Evolutionary conservation across 2,329 filamentous ascomycete genomes (phyloP).

Genomic region (Alternaria sp.): DNA sequence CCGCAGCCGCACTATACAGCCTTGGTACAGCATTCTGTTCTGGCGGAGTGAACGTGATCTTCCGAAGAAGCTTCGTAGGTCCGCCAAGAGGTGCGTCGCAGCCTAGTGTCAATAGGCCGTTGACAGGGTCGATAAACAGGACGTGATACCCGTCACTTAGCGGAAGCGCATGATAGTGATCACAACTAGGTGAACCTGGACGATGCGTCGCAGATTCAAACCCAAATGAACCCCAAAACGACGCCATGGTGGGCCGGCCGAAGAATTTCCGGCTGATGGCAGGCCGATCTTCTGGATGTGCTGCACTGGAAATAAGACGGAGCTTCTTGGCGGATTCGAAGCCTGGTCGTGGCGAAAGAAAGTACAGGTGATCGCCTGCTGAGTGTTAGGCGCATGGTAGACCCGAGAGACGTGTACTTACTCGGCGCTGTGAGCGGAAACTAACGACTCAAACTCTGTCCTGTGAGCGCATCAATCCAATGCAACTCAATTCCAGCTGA

Average conservation of each 20-base stretch:
- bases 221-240: constrained; percentile 31
- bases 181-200: constrained; percentile 42
- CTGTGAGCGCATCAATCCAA: constrained; percentile 60
- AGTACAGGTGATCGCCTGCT: constrained; percentile 61
- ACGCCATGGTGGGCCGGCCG: constrained; percentile 19
- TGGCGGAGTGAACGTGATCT: constrained; percentile 61
- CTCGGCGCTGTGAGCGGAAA: constrained; percentile 63
- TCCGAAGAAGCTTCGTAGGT: constrained; percentile 63
- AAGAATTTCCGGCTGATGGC: constrained; percentile 33
- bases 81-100: constrained; percentile 65
- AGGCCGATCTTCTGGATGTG: constrained; percentile 50
- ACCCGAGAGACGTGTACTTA: neutral
- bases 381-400: neutral
- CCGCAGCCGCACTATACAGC: constrained; percentile 63
- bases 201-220: constrained; percentile 22
- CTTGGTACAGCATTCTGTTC: constrained; percentile 50
- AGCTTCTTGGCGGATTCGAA: constrained; percentile 64
- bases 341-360: constrained; percentile 62
- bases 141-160: constrained; percentile 70
- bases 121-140: constrained; percentile 67
- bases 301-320: constrained; percentile 67
- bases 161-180: constrained; percentile 69
- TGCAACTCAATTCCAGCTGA: constrained; percentile 68
- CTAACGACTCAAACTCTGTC: constrained; percentile 61
- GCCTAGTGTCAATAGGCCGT: constrained; percentile 64